Base-by-base conservation (phyloP, 495 filamentous ascomycete genomes). In the Pyrenula massariospora region DNA sequence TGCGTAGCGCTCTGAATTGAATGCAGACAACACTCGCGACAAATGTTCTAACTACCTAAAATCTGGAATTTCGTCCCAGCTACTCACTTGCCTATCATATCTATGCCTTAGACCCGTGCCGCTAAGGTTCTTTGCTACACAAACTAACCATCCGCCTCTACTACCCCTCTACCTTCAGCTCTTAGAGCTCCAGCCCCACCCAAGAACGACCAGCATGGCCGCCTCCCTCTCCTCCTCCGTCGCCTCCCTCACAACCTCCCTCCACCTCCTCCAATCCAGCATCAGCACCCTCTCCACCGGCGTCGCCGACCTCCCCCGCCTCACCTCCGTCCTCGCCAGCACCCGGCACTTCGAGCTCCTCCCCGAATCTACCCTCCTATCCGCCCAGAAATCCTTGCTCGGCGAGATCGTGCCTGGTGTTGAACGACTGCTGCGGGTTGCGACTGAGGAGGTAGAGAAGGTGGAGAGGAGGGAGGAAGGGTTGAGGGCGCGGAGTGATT, bases 321-420 rank as follows among this genome's bases (percentile, higher is more conserved):
- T 91, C 25, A 73, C 77, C 58, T 85, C 83, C 62, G 84, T 89
- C 54, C 74, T 91, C 11, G 77, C 83, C 65, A 84, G 79, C 22
- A 87, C 85, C 22, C 70, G 86, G 57, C 88, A 91, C 70, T 92
- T 90, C 68, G 88, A 92, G 66, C 77, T 91, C 36, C 80, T 88
- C 36, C 81, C 88, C 22, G 82, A 86, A 62, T 76, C 82, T 23
- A 80, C 81, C 50, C 76, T 92, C 22, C 74, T 75, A 56, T 68
- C 81, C 61, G 87, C 87, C 0, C 88, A 92, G 72, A 71, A 77
- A 53, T 70, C 79, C 23, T 78, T 92, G 22, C 77, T 84, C 23
- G 81, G 84, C 58, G 85, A 89, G 65, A 86, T 92, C 55, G 80
- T 78, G 12, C 88, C 87, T 12, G 88, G 88, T 68, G 83, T 92